phyloP scores from a whole-genome alignment of 1,284 basidiomycete genomes.

The Cutaneotrichosporon sp. region DNA sequence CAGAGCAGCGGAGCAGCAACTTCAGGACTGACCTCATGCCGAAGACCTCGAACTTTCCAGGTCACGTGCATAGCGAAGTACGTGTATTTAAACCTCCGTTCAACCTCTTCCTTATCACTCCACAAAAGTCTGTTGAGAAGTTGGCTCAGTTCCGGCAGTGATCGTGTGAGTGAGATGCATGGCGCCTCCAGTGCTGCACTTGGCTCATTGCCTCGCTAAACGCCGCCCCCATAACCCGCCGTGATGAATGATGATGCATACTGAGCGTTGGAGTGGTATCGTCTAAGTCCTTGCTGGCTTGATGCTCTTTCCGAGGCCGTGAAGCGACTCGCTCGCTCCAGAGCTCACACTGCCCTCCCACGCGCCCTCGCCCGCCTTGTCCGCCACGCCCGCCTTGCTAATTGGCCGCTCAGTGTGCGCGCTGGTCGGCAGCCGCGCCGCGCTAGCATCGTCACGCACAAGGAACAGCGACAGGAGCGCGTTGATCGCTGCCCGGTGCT shows the following conservation, averaged over 20 bases:
- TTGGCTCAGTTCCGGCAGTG: too few relatives aligned
- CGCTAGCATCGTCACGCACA: constrained; percentile 21
- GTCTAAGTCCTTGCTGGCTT: constrained; percentile 11
- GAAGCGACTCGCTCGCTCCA: constrained; percentile 13
- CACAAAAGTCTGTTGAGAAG: neutral
- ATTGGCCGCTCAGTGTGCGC: constrained; percentile 9
- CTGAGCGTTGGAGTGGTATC: constrained; percentile 8
- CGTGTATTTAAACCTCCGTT: neutral
- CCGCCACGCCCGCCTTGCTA: neutral
- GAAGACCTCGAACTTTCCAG: constrained; percentile 9
- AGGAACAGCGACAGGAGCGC: constrained; percentile 42
- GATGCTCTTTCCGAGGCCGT: constrained; percentile 8
- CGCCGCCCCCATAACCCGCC: too few relatives aligned
- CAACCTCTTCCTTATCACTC: neutral
- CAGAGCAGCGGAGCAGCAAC: neutral
- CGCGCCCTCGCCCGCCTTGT: neutral
- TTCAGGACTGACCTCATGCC: neutral
- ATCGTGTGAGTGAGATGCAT: too few relatives aligned
- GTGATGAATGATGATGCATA: constrained; percentile 14
- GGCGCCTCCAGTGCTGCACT: too few relatives aligned
- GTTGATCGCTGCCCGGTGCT: constrained; percentile 66
- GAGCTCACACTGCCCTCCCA: constrained; percentile 7
- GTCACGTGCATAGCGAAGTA: neutral
- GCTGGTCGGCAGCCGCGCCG: constrained; percentile 11
- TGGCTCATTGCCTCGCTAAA: too few relatives aligned